phyloP scores from a whole-genome alignment of 306 rosid genomes.

The Betula pendula region DNA sequence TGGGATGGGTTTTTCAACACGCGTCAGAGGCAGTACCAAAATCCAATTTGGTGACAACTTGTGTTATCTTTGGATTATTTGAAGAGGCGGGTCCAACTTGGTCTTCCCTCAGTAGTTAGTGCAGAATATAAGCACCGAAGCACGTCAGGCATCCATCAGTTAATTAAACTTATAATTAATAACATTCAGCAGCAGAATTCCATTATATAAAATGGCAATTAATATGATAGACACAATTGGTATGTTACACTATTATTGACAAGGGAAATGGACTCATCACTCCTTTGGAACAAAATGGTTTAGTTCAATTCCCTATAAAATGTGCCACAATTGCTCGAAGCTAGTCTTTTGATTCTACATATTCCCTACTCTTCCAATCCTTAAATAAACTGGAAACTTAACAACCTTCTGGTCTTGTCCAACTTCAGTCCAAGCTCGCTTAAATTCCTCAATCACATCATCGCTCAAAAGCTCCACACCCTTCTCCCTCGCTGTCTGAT shows the following conservation, averaged over 20 bases:
- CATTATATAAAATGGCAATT: neutral
- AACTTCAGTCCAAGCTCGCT: conserved; percentile 59
- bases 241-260: neutral
- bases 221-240: neutral
- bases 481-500: conserved; percentile 62
- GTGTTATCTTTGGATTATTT: too few species aligned
- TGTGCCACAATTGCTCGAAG: neutral
- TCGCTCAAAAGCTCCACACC: conserved; percentile 68
- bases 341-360: neutral
- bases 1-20: too few species aligned
- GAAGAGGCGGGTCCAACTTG: too few species aligned
- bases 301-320: neutral
- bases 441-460: conserved; percentile 43
- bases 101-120: too few species aligned
- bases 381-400: conserved; percentile 53
- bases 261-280: neutral
- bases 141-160: too few species aligned
- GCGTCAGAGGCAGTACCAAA: too few species aligned
- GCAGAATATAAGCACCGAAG: too few species aligned
- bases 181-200: neutral
- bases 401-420: conserved; percentile 37
- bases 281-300: neutral
- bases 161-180: neutral
- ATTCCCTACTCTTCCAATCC: conserved; percentile 64
- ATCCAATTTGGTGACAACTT: too few species aligned